These are phyloP conservation scores for Pythium graminicola DNA, from an alignment of 352 stramenopile genomes.

Conservation along the genomic window DNA sequence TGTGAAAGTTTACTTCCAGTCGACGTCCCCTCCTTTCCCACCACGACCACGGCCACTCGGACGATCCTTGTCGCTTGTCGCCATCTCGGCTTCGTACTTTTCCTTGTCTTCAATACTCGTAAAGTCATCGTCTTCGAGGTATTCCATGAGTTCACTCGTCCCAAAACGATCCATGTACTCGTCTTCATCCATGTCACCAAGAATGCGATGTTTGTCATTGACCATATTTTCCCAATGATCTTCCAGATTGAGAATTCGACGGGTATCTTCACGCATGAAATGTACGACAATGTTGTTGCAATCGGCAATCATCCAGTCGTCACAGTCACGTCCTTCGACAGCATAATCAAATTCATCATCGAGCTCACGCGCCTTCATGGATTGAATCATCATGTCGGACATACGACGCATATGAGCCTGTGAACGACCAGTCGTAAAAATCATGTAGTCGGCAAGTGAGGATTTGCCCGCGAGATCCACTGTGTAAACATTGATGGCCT, in stretches of 20 bases:
- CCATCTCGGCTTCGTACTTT: constrained; percentile 4
- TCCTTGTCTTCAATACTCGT: constrained; percentile 25
- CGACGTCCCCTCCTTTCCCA: constrained; percentile 28
- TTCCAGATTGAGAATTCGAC: constrained; percentile 65
- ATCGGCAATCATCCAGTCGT: constrained; percentile 92
- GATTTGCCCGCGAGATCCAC: constrained; percentile 70
- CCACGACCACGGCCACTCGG: neutral
- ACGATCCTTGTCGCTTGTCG: neutral
- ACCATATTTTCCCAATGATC: constrained; percentile 84
- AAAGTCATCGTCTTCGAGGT: constrained; percentile 63
- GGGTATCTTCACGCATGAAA: constrained; percentile 73
- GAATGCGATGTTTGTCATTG: constrained; percentile 71
- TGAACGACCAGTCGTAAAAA: constrained; percentile 81
- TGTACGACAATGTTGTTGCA: constrained; percentile 89
- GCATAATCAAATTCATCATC: constrained; percentile 73
- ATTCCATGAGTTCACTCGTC: constrained; percentile 81
- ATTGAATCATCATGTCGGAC: constrained; percentile 83
- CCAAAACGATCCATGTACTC: constrained; percentile 87
- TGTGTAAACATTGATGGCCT: constrained; percentile 72
- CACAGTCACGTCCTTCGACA: constrained; percentile 83
- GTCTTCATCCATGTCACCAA: constrained; percentile 75
- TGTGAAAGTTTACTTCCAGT: constrained; percentile 43
- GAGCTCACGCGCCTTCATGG: constrained; percentile 62
- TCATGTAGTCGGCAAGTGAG: constrained; percentile 83
- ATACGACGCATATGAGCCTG: constrained; percentile 84